Base-by-base conservation (phyloP, 1,284 basidiomycete species). In the Rhodotorula sp. region DNA sequence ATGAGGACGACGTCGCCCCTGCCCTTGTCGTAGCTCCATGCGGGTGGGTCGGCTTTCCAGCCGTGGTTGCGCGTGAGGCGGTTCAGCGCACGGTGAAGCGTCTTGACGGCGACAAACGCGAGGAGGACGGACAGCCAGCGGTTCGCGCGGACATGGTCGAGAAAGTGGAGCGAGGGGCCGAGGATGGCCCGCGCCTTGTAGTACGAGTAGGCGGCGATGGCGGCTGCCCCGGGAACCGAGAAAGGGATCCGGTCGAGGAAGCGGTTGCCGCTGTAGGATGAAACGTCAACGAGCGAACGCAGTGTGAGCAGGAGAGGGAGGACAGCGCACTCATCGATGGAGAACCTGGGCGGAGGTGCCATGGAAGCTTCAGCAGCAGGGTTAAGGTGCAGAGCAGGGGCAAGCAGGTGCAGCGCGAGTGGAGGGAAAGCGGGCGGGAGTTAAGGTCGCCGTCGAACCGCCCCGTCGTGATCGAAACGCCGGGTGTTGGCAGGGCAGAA, bases 1-100 rank as follows among this genome's bases (percentile, higher is more conserved):
- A 77, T 74, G 50, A 77, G 58, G 29, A 77, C 71, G 36, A 74
- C 65, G 53, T 77, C 76, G 27, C 73, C 70, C 37, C 69, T 48
- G 1, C 63, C 69, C 46, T 58, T 60, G 29, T 61, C 39, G 7
- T 36, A 41, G 51, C 66, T 70, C 71, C 71, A 77, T 27, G n/a
- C 29, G 0, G 71, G 70, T 13, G 60, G 63, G 48, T 77, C 76
- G n/a, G 66, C 54, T 54, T 61, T 60, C 68, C 68, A 77, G 3
- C 76, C 76, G 41, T 71, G 58, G 48, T 77, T 77, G n/a, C 69
- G 46, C 17, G 66, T 55, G 37, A 76, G 63, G 27, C 76, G 69
- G 27, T 54, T 74, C 25, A 76, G 60, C 4, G 63, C 48, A 17
- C 65, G 37, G 60, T 76, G 70, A 4, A 64, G 17, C 3, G 66